These are phyloP conservation scores for Serendipita sp. DNA, from an alignment of 768 basidiomycete genomes.

Conservation along the genomic window DNA sequence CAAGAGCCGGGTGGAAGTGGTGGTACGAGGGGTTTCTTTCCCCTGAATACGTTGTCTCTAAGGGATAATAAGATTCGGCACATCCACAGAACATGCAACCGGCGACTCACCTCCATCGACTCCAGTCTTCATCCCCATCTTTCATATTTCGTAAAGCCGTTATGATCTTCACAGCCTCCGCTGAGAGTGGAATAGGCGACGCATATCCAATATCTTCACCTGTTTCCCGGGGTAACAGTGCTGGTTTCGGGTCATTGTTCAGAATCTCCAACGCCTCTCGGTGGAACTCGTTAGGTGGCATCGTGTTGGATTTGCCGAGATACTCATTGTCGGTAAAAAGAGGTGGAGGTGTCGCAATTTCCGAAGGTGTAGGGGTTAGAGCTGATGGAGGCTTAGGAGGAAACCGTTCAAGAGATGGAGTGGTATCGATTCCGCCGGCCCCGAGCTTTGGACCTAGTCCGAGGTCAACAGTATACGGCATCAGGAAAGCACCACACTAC, in stretches of 20 bases:
- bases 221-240: slow-evolving; percentile 62
- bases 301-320: background rate
- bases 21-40: background rate
- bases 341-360: slow-evolving; percentile 11
- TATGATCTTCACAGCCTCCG: slow-evolving; percentile 65
- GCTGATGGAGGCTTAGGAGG: slow-evolving; percentile 42
- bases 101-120: slow-evolving; percentile 38
- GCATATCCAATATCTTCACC: slow-evolving; percentile 80
- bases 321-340: background rate
- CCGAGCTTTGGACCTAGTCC: slow-evolving; percentile 44
- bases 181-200: slow-evolving; percentile 64
- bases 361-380: slow-evolving; percentile 13
- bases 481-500: slow-evolving; percentile 8
- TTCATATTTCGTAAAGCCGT: slow-evolving; percentile 69
- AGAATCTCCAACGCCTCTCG: slow-evolving; percentile 7
- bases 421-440: slow-evolving; percentile 64
- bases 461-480: background rate
- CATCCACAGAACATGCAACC: background rate
- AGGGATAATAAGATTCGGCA: too few relatives aligned
- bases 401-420: slow-evolving; percentile 47
- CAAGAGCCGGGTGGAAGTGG: background rate
- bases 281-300: slow-evolving; percentile 5
- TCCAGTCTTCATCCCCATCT: slow-evolving; percentile 81
- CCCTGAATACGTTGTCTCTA: slow-evolving; percentile 4
- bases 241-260: background rate